Conservation (phyloP, 768 basidiomycete species). For the Pleurotus cornucopiae region DNA sequence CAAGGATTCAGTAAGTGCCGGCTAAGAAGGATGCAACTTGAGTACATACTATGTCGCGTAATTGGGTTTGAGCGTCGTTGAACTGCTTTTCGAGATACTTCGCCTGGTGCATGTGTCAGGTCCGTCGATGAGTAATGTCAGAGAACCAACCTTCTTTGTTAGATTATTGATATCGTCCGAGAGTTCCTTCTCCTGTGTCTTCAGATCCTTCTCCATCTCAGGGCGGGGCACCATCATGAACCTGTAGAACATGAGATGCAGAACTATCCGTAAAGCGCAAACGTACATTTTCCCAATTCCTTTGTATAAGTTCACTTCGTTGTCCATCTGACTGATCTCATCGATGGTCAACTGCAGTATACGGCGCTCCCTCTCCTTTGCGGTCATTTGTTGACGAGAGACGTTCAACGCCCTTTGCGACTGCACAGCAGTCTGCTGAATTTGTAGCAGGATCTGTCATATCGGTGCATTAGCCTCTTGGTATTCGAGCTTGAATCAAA, state of each 20-base stretch:
- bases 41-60: conserved; percentile 74
- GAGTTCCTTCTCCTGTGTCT: conserved; percentile 75
- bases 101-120: conserved; percentile 37
- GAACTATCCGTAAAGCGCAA: neutral
- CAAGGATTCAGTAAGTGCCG: neutral
- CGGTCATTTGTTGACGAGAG: conserved; percentile 67
- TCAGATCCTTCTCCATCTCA: conserved; percentile 74
- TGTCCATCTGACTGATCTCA: conserved; percentile 69
- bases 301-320: conserved; percentile 81
- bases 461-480: neutral
- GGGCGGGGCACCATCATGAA: conserved; percentile 84
- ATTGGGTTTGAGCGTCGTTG: conserved; percentile 82
- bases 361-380: conserved; percentile 85
- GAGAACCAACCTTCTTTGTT: conserved; percentile 70
- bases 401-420: conserved; percentile 77
- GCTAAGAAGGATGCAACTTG: neutral
- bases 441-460: conserved; percentile 82
- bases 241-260: conserved; percentile 39
- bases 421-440: conserved; percentile 85
- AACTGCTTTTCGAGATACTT: conserved; percentile 95
- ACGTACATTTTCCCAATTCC: conserved; percentile 92
- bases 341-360: conserved; percentile 87
- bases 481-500: neutral
- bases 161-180: conserved; percentile 78
- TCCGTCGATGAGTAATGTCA: neutral